These are phyloP conservation scores for Septoria linicola DNA, from an alignment of 2,329 filamentous ascomycete genomes.

Conservation along the genomic window DNA sequence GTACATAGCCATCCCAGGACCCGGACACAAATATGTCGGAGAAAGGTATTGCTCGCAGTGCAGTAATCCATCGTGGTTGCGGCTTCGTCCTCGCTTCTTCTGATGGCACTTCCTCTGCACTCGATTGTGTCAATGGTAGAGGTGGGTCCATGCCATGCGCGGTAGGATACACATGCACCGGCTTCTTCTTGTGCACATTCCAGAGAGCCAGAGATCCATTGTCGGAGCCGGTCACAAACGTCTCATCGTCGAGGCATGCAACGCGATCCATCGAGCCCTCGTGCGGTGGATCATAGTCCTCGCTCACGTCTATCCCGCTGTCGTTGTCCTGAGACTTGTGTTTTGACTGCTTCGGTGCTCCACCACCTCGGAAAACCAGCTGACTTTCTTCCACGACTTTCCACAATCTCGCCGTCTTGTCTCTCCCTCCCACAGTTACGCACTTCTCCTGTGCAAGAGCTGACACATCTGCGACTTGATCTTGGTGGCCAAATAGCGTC, in stretches of 20 bases:
- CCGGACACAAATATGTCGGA: conserved; percentile 87
- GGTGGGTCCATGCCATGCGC: conserved; percentile 83
- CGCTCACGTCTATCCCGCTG: conserved; percentile 37
- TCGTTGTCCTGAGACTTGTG: conserved; percentile 50
- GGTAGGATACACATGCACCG: conserved; percentile 72
- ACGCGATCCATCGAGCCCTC: conserved; percentile 91
- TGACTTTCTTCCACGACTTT: conserved; percentile 95
- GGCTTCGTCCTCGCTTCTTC: conserved; percentile 50
- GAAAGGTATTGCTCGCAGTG: conserved; percentile 80
- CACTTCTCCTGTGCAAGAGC: conserved; percentile 83
- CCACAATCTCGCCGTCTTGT: conserved; percentile 90
- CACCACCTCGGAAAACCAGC: conserved; percentile 88
- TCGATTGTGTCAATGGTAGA: conserved; percentile 65
- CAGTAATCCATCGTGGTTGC: conserved; percentile 81
- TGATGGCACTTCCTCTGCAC: conserved; percentile 67
- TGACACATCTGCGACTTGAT: conserved; percentile 80
- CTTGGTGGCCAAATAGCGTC: conserved; percentile 94
- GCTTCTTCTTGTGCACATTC: conserved; percentile 92
- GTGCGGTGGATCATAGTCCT: conserved; percentile 50
- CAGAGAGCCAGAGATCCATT: conserved; percentile 84
- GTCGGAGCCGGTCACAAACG: conserved; percentile 90
- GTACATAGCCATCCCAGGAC: conserved; percentile 88
- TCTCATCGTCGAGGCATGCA: conserved; percentile 81
- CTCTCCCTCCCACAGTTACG: conserved; percentile 83
- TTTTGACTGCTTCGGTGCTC: conserved; percentile 42